Evolutionary conservation across 257 asterid species (phyloP).

Genomic region (Solanum sparsipilum): DNA sequence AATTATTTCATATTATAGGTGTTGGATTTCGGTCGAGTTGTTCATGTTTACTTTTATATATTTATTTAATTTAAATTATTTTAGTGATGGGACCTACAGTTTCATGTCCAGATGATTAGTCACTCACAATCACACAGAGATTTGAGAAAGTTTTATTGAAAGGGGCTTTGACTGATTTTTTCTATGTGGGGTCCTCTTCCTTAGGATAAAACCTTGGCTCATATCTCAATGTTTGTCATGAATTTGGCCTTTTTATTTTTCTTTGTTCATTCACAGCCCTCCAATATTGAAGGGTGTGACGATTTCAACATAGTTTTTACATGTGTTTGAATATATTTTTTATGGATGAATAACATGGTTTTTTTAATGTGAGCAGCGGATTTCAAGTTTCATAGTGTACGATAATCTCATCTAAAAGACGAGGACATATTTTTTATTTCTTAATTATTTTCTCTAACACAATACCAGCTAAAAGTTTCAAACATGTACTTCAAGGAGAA

Average conservation of each 20-base stretch:
- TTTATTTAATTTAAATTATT: too few species aligned
- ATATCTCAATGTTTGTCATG: neutral
- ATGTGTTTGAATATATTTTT: too few species aligned
- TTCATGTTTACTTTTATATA: too few species aligned
- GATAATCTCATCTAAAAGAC: rapidly evolving
- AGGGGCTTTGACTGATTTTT: neutral
- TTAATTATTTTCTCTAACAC: neutral
- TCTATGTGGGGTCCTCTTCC: neutral
- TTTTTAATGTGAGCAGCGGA: too few species aligned
- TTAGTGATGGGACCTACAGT: neutral
- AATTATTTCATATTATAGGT: too few species aligned
- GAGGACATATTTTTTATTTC: neutral
- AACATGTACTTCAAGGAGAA: neutral
- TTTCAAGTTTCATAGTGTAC: neutral
- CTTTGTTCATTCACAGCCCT: neutral
- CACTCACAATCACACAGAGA: neutral
- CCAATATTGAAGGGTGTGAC: neutral
- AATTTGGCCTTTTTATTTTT: too few species aligned
- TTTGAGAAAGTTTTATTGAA: neutral
- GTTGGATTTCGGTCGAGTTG: too few species aligned
- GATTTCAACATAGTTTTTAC: too few species aligned
- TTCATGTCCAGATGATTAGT: neutral
- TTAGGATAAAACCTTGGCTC: neutral
- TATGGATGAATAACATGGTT: too few species aligned
- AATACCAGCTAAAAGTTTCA: neutral